Conservation (phyloP, 345 rosid genomes). For the Eucalyptus guilfoylei region DNA sequence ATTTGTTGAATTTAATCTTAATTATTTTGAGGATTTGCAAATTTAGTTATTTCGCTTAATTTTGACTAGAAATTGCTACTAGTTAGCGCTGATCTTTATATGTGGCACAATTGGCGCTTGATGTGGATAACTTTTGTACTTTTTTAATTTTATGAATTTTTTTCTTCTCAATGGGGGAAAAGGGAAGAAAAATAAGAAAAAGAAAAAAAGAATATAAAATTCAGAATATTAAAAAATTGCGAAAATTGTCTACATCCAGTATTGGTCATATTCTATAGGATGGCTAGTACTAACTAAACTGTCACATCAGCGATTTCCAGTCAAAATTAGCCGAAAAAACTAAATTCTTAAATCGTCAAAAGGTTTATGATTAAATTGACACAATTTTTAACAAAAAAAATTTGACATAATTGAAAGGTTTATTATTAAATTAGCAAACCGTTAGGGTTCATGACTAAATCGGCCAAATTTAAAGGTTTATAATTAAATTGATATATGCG, state of each 20-base stretch:
- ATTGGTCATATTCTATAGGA: accelerated
- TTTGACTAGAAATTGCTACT: accelerated
- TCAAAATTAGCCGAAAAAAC: neutral
- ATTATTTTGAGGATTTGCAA: neutral
- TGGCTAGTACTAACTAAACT: accelerated
- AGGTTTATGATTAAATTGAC: neutral
- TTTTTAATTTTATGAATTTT: neutral
- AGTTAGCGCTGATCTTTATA: neutral
- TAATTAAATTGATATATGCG: accelerated
- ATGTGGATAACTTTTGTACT: neutral
- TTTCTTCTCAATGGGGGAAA: neutral
- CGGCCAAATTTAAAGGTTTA: neutral
- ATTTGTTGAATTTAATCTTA: neutral
- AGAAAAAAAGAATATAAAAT: neutral
- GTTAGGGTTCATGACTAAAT: accelerated
- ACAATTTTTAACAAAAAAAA: no score
- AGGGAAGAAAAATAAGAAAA: neutral
- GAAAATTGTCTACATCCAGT: accelerated
- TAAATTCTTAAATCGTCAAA: accelerated
- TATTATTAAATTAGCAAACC: neutral
- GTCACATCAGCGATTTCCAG: accelerated
- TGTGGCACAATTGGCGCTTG: neutral
- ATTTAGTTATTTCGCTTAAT: accelerated
- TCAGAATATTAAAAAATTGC: accelerated
- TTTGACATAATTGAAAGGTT: neutral